These are phyloP conservation scores for Geotrichum klebahnii DNA, from an alignment of 1,139 yeast genomes.

Conservation along the genomic window DNA sequence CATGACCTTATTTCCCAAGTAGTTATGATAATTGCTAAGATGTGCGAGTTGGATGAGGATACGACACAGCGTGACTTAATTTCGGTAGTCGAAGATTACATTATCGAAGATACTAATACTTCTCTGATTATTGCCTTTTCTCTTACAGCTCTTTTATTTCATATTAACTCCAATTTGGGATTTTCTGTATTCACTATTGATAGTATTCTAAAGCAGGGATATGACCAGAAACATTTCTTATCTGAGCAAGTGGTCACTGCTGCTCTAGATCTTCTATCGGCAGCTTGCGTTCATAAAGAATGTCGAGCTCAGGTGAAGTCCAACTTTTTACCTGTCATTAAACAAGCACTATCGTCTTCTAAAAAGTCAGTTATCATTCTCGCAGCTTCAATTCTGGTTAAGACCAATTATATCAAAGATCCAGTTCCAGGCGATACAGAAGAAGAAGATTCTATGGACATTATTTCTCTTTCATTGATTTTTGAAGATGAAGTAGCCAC, in stretches of 20 bases:
- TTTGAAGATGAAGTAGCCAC: slow-evolving; percentile 34
- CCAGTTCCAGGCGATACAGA: slow-evolving; percentile 11
- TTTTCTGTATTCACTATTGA: slow-evolving; percentile 21
- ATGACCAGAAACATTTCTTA: slow-evolving; percentile 24
- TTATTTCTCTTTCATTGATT: slow-evolving; percentile 32
- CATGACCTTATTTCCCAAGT: slow-evolving; percentile 24
- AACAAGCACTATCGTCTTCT: slow-evolving; percentile 28
- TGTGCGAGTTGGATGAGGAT: slow-evolving; percentile 24
- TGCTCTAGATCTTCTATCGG: slow-evolving; percentile 37
- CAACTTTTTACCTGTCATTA: slow-evolving; percentile 32
- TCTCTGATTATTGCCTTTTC: slow-evolving; percentile 49
- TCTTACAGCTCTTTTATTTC: slow-evolving; percentile 65
- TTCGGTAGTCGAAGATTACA: slow-evolving; percentile 25
- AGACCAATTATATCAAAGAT: slow-evolving; percentile 27
- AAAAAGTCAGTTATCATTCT: slow-evolving; percentile 31
- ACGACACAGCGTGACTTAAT: slow-evolving; percentile 20
- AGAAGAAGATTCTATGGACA: slow-evolving; percentile 26
- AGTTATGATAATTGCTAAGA: slow-evolving; percentile 26
- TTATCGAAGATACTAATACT: slow-evolving; percentile 24
- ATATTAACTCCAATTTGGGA: slow-evolving; percentile 42
- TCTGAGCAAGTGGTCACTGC: slow-evolving; percentile 30
- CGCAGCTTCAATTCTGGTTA: slow-evolving; percentile 40
- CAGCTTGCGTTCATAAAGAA: slow-evolving; percentile 37
- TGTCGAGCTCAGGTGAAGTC: slow-evolving; percentile 34
- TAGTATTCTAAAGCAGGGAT: slow-evolving; percentile 23